Conservation (phyloP, 2,329 filamentous ascomycete species). For the Phoma sp. region DNA sequence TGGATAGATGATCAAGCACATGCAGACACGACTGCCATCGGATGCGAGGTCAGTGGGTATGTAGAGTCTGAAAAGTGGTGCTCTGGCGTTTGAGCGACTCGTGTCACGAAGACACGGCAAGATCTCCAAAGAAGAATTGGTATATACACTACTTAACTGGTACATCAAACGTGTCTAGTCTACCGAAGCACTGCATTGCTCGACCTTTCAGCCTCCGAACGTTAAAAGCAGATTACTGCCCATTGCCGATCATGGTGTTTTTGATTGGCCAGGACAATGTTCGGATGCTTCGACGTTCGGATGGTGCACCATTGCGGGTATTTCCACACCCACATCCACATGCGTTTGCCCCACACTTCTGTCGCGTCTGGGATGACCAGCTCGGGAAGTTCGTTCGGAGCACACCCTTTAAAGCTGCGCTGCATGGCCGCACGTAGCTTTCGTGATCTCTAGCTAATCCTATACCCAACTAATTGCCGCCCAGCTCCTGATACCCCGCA, state of each 20-base stretch:
- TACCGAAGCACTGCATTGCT: not conserved
- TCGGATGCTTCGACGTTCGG: slow-evolving; percentile 5
- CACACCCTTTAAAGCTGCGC: slow-evolving; percentile 17
- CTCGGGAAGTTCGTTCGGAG: slow-evolving; percentile 1
- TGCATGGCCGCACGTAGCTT: slow-evolving; percentile 10
- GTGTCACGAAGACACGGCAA: not conserved
- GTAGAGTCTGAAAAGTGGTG: not conserved
- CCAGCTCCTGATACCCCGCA: slow-evolving; percentile 3
- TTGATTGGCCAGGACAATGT: not conserved
- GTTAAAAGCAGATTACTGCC: not conserved
- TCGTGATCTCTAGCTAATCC: slow-evolving; percentile 2
- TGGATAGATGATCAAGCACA: slow-evolving; percentile 4
- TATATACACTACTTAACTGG: not conserved
- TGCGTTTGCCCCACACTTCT: slow-evolving; percentile 2
- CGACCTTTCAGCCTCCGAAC: not conserved
- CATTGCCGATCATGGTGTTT: not conserved
- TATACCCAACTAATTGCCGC: not conserved
- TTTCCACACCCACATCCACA: slow-evolving; percentile 4
- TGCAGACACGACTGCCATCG: not conserved
- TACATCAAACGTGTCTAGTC: not conserved
- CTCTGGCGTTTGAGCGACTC: not conserved
- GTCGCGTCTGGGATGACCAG: slow-evolving; percentile 1
- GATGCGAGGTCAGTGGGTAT: slow-evolving; percentile 3
- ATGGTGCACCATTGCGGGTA: not conserved
- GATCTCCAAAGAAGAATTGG: not conserved